Evolutionary conservation across 371 early-diverging fungal species (phyloP), one percentile per base, ranked within the genome.

Genomic region (Fennellomyces sp.): DNA sequence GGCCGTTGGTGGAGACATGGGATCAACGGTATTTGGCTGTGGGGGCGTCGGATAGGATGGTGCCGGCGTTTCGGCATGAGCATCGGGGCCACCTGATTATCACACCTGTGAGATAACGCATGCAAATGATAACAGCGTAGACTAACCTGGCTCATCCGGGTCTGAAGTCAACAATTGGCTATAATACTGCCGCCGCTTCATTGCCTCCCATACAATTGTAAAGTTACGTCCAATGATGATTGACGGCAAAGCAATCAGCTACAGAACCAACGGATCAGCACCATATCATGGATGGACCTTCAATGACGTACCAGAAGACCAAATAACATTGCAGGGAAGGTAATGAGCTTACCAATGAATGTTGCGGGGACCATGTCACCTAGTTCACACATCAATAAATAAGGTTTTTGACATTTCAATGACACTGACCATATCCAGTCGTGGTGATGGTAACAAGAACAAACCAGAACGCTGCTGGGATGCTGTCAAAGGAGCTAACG

Each of bases 161-260:
- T 41, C 56, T 28, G 28, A 28, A 19, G 42, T 39, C 38, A 59
- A 21, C 45, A 64, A 60, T 38, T 42, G 52, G 38, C 38, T 38
- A 6, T 64, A 61, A 29, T 48, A 60, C 54, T 66, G 72, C 28
- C 75, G 65, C 38, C 75, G 69, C 39, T 86, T 76, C 86, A 90
- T 86, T 5, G 86, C 82, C 60, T 94, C 92, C 92, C 92, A 94
- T 21, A 94, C 93, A 38, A 90, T 76, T 0, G 93, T 91, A 65
- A 92, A 94, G 64, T 93, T 91, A 39, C 94, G 81, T 15, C 94
- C 94, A 30, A 94, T 88, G 65, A 94, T 92, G 57, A 94, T 93
- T 29, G 93, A 93, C 10, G 94, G 94, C 53, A 94, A 61, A 0
- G 94, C 92, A 69, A 94, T 94, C 48, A 93, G 66, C 81, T 82